Conservation (phyloP, 768 basidiomycete species). For the Podaxis sp. region DNA sequence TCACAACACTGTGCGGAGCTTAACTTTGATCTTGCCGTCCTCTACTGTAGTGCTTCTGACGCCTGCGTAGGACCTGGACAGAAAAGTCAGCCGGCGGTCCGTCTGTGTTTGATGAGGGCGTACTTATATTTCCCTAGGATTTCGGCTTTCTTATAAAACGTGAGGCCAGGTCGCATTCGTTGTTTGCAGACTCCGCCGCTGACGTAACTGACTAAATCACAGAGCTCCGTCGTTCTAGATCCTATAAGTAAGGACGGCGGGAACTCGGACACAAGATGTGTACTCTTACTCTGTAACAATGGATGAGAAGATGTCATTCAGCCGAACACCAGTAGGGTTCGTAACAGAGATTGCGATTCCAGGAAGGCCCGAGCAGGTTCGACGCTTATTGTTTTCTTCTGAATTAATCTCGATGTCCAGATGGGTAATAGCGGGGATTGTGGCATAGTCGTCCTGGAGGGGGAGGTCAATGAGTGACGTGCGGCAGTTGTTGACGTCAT, state of each 20-base stretch:
- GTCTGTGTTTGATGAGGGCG: not conserved
- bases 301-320: constrained; percentile 19
- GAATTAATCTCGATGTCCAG: constrained; percentile 13
- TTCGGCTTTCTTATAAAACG: constrained; percentile 18
- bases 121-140: constrained; percentile 19
- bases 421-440: constrained; percentile 13
- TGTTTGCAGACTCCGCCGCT: constrained; percentile 18
- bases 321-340: constrained; percentile 19
- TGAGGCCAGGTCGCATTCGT: constrained; percentile 19
- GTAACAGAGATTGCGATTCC: constrained; percentile 11
- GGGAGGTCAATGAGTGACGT: constrained; percentile 9
- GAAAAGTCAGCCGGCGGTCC: not conserved
- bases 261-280: not conserved
- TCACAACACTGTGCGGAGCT: not conserved
- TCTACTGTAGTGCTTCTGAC: not conserved
- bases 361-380: not conserved
- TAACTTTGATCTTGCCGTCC: not conserved
- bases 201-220: constrained; percentile 18
- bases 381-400: not conserved
- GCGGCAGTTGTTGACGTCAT: not conserved
- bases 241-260: not conserved
- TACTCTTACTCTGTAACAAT: constrained; percentile 18
- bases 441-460: constrained; percentile 18
- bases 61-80: constrained; percentile 1
- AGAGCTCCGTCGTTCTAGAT: constrained; percentile 16